phyloP scores from a whole-genome alignment of 345 rosid species.

The Ailanthus altissimus region DNA sequence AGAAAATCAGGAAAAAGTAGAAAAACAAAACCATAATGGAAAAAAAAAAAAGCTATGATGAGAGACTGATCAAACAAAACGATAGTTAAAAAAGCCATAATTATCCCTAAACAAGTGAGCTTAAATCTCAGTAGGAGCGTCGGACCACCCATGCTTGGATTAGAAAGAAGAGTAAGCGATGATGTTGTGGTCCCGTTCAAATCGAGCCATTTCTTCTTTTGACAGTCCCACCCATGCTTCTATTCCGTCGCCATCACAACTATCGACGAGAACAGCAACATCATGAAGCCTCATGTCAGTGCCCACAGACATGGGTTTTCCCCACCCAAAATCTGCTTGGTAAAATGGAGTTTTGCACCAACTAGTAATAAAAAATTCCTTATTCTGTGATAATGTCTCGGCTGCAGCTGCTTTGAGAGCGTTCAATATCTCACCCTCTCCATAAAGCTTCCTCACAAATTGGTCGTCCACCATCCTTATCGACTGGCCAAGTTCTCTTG shows the following conservation, averaged over 20 bases:
- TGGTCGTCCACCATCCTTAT: background rate
- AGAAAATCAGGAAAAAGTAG: too few relatives aligned
- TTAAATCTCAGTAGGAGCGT: too few relatives aligned
- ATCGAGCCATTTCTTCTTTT: background rate
- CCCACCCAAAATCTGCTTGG: slow-evolving; percentile 31
- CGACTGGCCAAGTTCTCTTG: background rate
- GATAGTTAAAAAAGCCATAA: too few relatives aligned
- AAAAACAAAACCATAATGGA: too few relatives aligned
- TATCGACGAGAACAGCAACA: background rate
- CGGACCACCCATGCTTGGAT: slow-evolving; percentile 19
- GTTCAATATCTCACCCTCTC: background rate
- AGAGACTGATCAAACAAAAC: too few relatives aligned
- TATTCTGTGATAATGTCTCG: background rate
- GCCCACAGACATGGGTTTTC: slow-evolving; percentile 24
- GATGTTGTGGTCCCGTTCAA: slow-evolving; percentile 20
- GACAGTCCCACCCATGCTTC: slow-evolving; percentile 17
- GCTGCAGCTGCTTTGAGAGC: background rate
- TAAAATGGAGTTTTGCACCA: slow-evolving; percentile 18
- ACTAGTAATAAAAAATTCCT: slow-evolving; percentile 8
- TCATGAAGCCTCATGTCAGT: background rate
- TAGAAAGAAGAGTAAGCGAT: background rate
- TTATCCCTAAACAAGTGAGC: too few relatives aligned
- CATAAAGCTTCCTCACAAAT: background rate
- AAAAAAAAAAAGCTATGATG: too few relatives aligned
- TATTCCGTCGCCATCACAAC: slow-evolving; percentile 13